Evolutionary conservation across 2,329 filamentous ascomycete species (phyloP).

Genomic region (Stemphylium beticola): DNA sequence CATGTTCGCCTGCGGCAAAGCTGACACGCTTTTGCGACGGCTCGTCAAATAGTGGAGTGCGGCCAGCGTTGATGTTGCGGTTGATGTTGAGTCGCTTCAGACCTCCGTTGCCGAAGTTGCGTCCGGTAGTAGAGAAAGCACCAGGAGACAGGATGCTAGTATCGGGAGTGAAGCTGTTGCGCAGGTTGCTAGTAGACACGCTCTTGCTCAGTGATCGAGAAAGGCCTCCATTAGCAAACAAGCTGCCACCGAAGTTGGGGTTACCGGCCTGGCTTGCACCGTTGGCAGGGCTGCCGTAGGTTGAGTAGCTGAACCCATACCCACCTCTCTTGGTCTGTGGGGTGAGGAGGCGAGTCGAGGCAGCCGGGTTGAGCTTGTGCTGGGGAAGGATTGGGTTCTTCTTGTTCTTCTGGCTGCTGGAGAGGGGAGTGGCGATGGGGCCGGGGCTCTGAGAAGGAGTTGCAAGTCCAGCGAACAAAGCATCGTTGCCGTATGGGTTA

Average conservation of each 20-base stretch:
- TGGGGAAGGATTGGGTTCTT: constrained; percentile 82
- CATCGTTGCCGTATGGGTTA: constrained; percentile 89
- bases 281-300: constrained; percentile 77
- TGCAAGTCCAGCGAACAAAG: constrained; percentile 78
- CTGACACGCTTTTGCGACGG: constrained; percentile 75
- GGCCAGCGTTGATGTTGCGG: constrained; percentile 71
- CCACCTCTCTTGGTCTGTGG: constrained; percentile 76
- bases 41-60: constrained; percentile 66
- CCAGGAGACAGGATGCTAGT: constrained; percentile 87
- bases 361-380: constrained; percentile 84
- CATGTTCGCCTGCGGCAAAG: constrained; percentile 70
- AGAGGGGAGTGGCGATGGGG: constrained; percentile 88
- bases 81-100: constrained; percentile 95
- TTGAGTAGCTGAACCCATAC: constrained; percentile 92
- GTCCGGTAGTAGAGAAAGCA: constrained; percentile 73
- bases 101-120: constrained; percentile 53
- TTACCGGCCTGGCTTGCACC: constrained; percentile 77
- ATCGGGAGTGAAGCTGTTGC: constrained; percentile 79
- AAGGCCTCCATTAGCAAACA: constrained; percentile 62
- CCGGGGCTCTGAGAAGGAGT: constrained; percentile 75
- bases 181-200: constrained; percentile 84
- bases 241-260: constrained; percentile 61
- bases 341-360: constrained; percentile 78
- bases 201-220: constrained; percentile 82
- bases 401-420: constrained; percentile 75